phyloP scores from a whole-genome alignment of 257 asterid species.

The Petunia secreta region DNA sequence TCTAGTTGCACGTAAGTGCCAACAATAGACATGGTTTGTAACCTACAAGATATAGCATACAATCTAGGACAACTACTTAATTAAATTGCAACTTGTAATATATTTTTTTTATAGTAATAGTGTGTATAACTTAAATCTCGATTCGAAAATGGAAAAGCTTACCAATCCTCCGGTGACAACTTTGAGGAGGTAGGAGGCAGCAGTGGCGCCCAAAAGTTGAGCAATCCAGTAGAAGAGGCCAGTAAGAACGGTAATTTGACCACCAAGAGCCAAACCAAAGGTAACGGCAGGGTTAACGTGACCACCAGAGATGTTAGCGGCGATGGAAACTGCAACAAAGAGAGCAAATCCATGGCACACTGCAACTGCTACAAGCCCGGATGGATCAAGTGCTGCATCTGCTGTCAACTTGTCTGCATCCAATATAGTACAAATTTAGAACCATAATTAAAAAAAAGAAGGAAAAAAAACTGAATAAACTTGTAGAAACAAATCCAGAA shows the following conservation, averaged over 20 bases:
- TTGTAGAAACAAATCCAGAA: too few relatives aligned
- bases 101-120: not conserved
- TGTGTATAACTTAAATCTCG: not conserved
- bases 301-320: conserved; percentile 91
- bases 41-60: not conserved
- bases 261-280: conserved; percentile 85
- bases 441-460: not conserved
- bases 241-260: conserved; percentile 80
- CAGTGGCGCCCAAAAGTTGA: conserved; percentile 76
- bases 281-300: conserved; percentile 93
- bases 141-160: conserved; percentile 3
- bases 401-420: conserved; percentile 69
- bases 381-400: conserved; percentile 65
- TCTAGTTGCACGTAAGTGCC: not conserved
- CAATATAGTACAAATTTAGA: not conserved
- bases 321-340: conserved; percentile 78
- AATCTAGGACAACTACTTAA: not conserved
- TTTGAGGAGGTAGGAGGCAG: conserved; percentile 63
- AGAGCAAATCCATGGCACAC: conserved; percentile 77
- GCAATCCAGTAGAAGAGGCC: conserved; percentile 84
- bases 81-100: not conserved
- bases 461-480: not conserved
- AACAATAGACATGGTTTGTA: not conserved
- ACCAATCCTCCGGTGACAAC: conserved; percentile 89
- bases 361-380: conserved; percentile 81